Evolutionary conservation across 2,329 filamentous ascomycete genomes (phyloP).

Genomic region (Fusarium concolor): DNA sequence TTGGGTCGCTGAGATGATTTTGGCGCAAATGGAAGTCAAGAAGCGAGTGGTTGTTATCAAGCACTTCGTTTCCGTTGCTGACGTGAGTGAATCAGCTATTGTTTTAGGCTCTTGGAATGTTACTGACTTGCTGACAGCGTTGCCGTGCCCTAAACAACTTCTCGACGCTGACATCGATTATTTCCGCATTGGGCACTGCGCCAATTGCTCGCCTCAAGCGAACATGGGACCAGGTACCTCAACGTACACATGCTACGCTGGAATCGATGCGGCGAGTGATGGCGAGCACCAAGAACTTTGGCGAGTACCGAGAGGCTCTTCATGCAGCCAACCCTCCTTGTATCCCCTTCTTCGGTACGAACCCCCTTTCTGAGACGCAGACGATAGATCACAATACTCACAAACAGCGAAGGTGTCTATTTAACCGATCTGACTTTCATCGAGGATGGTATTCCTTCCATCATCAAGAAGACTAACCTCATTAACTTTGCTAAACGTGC

Average conservation of each 20-base stretch:
- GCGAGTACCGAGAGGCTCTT: conserved; percentile 92
- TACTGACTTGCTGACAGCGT: conserved; percentile 70
- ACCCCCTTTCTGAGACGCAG: neutral
- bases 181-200: conserved; percentile 92
- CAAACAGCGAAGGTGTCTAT: conserved; percentile 77
- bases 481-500: conserved; percentile 99
- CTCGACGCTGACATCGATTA: conserved; percentile 96
- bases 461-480: conserved; percentile 94
- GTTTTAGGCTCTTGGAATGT: neutral
- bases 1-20: conserved; percentile 99
- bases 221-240: conserved; percentile 94
- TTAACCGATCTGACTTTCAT: conserved; percentile 98
- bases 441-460: conserved; percentile 95
- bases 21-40: conserved; percentile 93
- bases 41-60: conserved; percentile 98
- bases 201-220: conserved; percentile 93
- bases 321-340: conserved; percentile 95
- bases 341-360: conserved; percentile 94
- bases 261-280: conserved; percentile 95
- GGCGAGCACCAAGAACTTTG: conserved; percentile 98
- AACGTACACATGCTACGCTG: conserved; percentile 80
- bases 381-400: conserved; percentile 13
- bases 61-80: conserved; percentile 95
- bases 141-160: conserved; percentile 95
- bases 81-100: conserved; percentile 69